phyloP scores from a whole-genome alignment of 2,329 filamentous ascomycete genomes.

The Bipolaris cookei region DNA sequence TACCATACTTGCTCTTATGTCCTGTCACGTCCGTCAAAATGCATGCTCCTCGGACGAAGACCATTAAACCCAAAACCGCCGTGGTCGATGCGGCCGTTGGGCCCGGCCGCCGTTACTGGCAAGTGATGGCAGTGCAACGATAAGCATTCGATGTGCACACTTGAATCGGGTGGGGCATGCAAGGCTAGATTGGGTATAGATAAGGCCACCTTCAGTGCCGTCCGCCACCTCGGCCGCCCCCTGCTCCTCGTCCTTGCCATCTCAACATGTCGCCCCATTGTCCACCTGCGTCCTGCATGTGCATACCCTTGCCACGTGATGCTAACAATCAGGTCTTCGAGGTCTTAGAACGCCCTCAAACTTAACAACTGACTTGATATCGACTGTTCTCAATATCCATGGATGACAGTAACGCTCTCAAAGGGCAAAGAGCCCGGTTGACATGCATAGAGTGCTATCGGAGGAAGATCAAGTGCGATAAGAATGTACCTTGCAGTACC shows the following conservation, averaged over 20 bases:
- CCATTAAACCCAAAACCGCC: not conserved
- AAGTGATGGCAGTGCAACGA: not conserved
- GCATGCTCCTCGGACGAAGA: not conserved
- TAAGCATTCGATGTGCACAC: not conserved
- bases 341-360: not conserved
- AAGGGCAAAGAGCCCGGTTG: conserved; percentile 24
- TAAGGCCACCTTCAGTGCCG: not conserved
- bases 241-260: not conserved
- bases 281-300: not conserved
- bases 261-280: not conserved
- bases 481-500: conserved; percentile 51
- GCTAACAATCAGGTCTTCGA: not conserved
- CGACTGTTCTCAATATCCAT: conserved; percentile 8
- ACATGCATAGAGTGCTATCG: conserved; percentile 43
- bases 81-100: conserved; percentile 1
- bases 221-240: conserved; percentile 11
- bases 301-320: not conserved
- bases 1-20: conserved; percentile 9
- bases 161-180: conserved; percentile 7
- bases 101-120: conserved; percentile 4
- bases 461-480: conserved; percentile 51
- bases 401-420: conserved; percentile 13
- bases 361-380: not conserved
- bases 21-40: not conserved
- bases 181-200: not conserved